Conservation (phyloP, 768 basidiomycete genomes). For the Galerina marginata region DNA sequence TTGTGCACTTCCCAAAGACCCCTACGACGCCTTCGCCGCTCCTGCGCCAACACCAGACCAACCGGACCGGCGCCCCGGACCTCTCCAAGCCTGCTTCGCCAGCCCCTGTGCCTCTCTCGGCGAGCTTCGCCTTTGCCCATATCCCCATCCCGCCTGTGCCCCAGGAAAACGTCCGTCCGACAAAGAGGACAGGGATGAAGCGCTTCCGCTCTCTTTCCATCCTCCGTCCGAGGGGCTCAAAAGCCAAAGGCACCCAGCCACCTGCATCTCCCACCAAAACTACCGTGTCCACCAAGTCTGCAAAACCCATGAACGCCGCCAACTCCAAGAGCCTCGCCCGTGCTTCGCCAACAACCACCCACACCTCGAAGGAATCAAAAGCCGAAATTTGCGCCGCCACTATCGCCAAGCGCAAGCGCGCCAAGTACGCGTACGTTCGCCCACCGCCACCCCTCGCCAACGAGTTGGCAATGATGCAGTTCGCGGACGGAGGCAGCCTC, state of each 20-base stretch:
- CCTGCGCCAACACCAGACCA: slow-evolving; percentile 25
- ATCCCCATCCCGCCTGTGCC: slow-evolving; percentile 29
- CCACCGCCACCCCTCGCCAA: slow-evolving; percentile 61
- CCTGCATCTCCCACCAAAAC: slow-evolving; percentile 30
- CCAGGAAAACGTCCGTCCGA: slow-evolving; percentile 13
- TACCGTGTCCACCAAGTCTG: slow-evolving; percentile 13
- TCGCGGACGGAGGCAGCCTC: slow-evolving; percentile 65
- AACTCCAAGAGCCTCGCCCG: background rate
- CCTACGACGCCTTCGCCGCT: slow-evolving; percentile 47
- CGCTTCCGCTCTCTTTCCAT: slow-evolving; percentile 50
- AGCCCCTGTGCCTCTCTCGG: slow-evolving; percentile 18
- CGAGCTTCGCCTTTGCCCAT: slow-evolving; percentile 18
- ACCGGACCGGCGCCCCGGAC: slow-evolving; percentile 12
- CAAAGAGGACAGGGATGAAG: slow-evolving; percentile 27
- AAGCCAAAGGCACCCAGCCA: slow-evolving; percentile 26
- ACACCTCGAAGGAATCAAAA: slow-evolving; percentile 23
- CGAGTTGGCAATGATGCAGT: slow-evolving; percentile 74
- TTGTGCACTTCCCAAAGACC: slow-evolving; percentile 62
- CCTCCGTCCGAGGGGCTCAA: slow-evolving; percentile 46
- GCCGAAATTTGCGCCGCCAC: slow-evolving; percentile 24
- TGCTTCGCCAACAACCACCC: background rate
- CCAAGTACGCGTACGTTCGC: slow-evolving; percentile 48
- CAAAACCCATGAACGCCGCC: slow-evolving; percentile 19
- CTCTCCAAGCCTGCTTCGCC: slow-evolving; percentile 19
- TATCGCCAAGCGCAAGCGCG: slow-evolving; percentile 56